These are phyloP conservation scores for Solanum pinnatisectum DNA, from an alignment of 257 asterid genomes.

Conservation along the genomic window DNA sequence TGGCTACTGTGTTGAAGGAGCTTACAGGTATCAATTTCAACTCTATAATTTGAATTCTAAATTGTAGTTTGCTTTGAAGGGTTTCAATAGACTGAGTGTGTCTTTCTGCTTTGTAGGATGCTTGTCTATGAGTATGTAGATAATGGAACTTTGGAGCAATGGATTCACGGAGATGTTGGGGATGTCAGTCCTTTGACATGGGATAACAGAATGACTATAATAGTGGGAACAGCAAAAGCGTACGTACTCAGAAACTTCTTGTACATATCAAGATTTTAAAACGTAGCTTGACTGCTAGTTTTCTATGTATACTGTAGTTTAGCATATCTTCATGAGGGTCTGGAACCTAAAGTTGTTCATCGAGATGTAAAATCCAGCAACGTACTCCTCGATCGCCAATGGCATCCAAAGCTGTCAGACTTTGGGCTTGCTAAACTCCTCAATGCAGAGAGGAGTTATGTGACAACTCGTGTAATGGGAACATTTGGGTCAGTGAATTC, in stretches of 20 bases:
- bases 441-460: slow-evolving; percentile 71
- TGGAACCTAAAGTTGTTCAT: slow-evolving; percentile 96
- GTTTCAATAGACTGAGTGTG: slow-evolving; percentile 1
- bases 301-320: slow-evolving; percentile 27
- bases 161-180: slow-evolving; percentile 97
- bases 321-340: slow-evolving; percentile 92
- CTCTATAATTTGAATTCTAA: neutral
- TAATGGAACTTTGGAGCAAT: slow-evolving; percentile 87
- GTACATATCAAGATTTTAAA: neutral
- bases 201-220: slow-evolving; percentile 72
- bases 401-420: slow-evolving; percentile 90
- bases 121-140: slow-evolving; percentile 90
- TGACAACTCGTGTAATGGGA: slow-evolving; percentile 95
- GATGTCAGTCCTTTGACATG: slow-evolving; percentile 87
- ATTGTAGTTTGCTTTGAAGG: neutral
- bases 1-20: slow-evolving; percentile 97
- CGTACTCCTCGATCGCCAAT: slow-evolving; percentile 70
- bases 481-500: slow-evolving; percentile 70
- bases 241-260: slow-evolving; percentile 15
- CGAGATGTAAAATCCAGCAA: slow-evolving; percentile 93
- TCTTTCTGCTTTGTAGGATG: slow-evolving; percentile 43
- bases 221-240: slow-evolving; percentile 90
- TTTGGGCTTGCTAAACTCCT: slow-evolving; percentile 94
- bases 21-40: slow-evolving; percentile 50
- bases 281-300: slow-evolving; percentile 1